Evolutionary conservation across 2,329 filamentous ascomycete genomes (phyloP).

Genomic region (Colletotrichum sp.): DNA sequence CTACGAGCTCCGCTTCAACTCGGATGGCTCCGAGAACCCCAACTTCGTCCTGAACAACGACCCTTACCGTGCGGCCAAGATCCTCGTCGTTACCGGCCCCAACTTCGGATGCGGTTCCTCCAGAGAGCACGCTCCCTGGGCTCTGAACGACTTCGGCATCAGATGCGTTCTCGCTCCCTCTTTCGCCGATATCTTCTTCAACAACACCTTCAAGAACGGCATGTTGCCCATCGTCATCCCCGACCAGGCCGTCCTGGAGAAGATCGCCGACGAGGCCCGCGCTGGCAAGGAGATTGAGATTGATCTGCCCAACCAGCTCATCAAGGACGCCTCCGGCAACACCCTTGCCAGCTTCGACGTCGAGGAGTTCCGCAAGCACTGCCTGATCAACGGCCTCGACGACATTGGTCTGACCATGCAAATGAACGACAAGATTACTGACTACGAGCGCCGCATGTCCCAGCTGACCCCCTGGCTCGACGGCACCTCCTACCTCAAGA

Average conservation of each 20-base stretch:
- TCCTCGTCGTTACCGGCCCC: constrained; percentile 86
- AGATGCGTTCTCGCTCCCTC: constrained; percentile 90
- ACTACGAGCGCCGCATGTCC: constrained; percentile 81
- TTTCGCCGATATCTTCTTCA: constrained; percentile 94
- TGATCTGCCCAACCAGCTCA: constrained; percentile 83
- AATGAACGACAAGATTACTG: constrained; percentile 84
- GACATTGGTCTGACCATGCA: constrained; percentile 96
- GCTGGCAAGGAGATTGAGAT: constrained; percentile 87
- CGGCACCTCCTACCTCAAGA: constrained; percentile 79
- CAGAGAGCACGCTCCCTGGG: constrained; percentile 97
- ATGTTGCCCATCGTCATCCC: constrained; percentile 88
- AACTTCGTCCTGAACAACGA: constrained; percentile 91
- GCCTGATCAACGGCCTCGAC: constrained; percentile 89
- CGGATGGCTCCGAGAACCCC: constrained; percentile 75
- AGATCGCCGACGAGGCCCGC: constrained; percentile 77
- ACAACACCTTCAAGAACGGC: constrained; percentile 99
- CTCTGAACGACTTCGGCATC: constrained; percentile 95
- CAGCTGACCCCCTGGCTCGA: constrained; percentile 89
- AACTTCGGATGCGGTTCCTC: constrained; percentile 97
- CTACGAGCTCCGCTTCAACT: constrained; percentile 79
- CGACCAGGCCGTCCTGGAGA: constrained; percentile 69
- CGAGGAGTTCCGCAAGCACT: constrained; percentile 94
- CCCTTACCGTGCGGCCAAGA: constrained; percentile 83
- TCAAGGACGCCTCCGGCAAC: constrained; percentile 78
- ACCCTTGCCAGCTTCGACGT: constrained; percentile 83